Evolutionary conservation across 2,329 filamentous ascomycete species (phyloP).

Genomic region (Pezizomycotina sp.): DNA sequence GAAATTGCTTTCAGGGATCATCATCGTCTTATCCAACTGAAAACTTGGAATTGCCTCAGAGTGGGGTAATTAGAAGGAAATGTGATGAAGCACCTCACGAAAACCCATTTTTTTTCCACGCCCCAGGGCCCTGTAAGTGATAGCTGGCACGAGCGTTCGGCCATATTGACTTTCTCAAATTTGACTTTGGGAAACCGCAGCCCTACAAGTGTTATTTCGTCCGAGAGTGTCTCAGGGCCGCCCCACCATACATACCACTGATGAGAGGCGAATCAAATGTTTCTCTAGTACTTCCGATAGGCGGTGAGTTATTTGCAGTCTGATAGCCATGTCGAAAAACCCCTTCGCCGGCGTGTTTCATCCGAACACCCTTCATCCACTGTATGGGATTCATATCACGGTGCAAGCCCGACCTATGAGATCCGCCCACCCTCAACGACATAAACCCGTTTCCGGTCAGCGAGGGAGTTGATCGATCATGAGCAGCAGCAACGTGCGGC

Average conservation of each 20-base stretch:
- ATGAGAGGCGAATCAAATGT: constrained; percentile 25
- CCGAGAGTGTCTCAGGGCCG: constrained; percentile 37
- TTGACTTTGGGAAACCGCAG: constrained; percentile 44
- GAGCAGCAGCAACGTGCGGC: too few relatives aligned
- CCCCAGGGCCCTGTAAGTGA: constrained; percentile 47
- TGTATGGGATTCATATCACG: constrained; percentile 41
- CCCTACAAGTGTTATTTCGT: constrained; percentile 45
- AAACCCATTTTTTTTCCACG: constrained; percentile 35
- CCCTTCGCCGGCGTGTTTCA: constrained; percentile 31
- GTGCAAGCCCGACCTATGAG: too few relatives aligned
- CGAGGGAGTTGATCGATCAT: too few relatives aligned
- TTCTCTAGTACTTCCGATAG: constrained; percentile 8
- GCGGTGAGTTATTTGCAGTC: constrained; percentile 9
- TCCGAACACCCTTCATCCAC: constrained; percentile 50
- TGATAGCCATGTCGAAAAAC: constrained; percentile 18
- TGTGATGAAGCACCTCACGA: constrained; percentile 41
- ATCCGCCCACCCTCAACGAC: too few relatives aligned
- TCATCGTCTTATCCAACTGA: constrained; percentile 41
- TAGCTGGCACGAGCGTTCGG: constrained; percentile 38
- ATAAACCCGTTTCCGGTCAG: too few relatives aligned
- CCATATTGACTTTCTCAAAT: constrained; percentile 43
- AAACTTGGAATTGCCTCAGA: constrained; percentile 35
- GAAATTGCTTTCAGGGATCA: constrained; percentile 37
- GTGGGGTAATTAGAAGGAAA: constrained; percentile 43
- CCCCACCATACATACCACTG: constrained; percentile 23